Base-by-base conservation (phyloP, 306 rosid species). In the Ochetophila trinervis region DNA sequence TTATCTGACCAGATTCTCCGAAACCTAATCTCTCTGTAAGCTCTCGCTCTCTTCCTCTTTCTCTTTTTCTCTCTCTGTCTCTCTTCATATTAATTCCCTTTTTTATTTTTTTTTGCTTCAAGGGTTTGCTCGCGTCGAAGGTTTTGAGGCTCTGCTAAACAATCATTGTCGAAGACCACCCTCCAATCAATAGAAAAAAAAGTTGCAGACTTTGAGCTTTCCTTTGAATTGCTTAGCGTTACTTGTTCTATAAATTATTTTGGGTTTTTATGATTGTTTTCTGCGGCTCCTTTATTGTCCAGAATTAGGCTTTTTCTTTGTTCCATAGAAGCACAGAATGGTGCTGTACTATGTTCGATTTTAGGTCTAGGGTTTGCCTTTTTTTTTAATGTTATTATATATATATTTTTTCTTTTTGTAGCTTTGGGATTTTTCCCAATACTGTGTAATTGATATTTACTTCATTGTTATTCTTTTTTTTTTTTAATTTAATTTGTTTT, bases 371-470 rank as follows among this genome's bases (percentile, higher is more conserved):
- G 67, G 73, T 64, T 71, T 73, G 37, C 63, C 83, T 80, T 78
- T 67, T 68, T 67, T 67, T 34, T 60, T 54, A 53, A 19, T 48
- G 73, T 68, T 32, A 48, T 66, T 14, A 6, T 82, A 18, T 63
- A 66, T 35, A 11, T 17, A 7, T 53, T 32, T 69, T 66, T 69
- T 78, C 20, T 6, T 58, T 27, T 64, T 79, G 83, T 72, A 68
- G 78, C 70, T 77, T 73, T 74, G 78, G 77, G 65, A 20, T 51
- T 57, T 49, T 35, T 18, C 61, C 64, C 74, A 63, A 35, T 77
- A 71, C 74, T 85, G 86, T 86, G 69, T 73, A 69, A 86, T 81
- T 78, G 78, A 84, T 67, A 61, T 83, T 79, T 84, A 69, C 74
- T 69, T 59, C 65, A 78, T 66, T 81, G 71, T 78, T 84, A 62